Evolutionary conservation across 106 monocot species (phyloP).

Genomic region (Dendrobium officinale): DNA sequence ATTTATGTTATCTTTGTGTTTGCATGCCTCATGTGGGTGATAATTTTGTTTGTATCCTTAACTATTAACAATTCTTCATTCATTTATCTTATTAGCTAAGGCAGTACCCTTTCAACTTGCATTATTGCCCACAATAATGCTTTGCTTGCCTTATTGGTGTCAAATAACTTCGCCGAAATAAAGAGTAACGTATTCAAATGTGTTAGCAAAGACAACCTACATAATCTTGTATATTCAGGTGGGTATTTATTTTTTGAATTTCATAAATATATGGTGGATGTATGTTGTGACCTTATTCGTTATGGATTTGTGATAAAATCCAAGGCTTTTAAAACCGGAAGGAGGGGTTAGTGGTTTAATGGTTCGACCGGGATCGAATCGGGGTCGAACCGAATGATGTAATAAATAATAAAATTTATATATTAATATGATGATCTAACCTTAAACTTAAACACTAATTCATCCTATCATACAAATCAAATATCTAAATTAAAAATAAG

Average conservation of each 20-base stretch:
- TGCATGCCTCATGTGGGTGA: not conserved
- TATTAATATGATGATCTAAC: too few species aligned
- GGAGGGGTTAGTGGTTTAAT: too few species aligned
- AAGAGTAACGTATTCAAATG: conserved; percentile 96
- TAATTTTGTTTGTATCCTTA: conserved; percentile 38
- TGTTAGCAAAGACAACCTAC: conserved; percentile 95
- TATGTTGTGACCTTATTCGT: not conserved
- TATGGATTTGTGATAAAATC: not conserved
- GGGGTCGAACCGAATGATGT: too few species aligned
- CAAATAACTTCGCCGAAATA: conserved; percentile 94
- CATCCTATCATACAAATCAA: too few species aligned
- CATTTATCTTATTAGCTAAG: conserved; percentile 90
- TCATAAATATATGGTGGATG: not conserved
- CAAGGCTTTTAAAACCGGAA: not conserved
- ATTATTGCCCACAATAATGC: conserved; percentile 97
- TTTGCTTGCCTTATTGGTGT: conserved; percentile 72
- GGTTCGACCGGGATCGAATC: too few species aligned
- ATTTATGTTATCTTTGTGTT: not conserved
- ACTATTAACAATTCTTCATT: conserved; percentile 72
- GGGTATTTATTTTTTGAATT: conserved; percentile 17
- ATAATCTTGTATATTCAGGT: conserved; percentile 82
- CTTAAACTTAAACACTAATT: too few species aligned
- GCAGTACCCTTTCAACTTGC: conserved; percentile 94
- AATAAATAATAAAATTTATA: too few species aligned
- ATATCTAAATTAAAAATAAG: too few species aligned